Base-by-base conservation (phyloP, 345 rosid species). In the Euclidium syriacum region DNA sequence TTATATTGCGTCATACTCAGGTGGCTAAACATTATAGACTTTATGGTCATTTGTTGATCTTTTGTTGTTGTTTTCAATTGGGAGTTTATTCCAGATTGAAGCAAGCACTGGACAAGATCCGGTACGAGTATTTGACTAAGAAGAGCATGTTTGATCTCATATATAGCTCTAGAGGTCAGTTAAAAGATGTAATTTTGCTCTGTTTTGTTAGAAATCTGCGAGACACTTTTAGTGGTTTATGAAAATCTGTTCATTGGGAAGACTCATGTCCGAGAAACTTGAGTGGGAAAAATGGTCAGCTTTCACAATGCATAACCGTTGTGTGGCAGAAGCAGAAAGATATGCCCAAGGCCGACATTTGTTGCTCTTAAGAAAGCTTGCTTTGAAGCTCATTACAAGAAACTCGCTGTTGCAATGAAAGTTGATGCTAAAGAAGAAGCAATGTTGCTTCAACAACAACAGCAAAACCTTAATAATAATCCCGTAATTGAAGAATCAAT, bases 281-380 rank as follows among this genome's bases (percentile, higher is more conserved):
- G 79, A 86, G 29, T 85, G 95, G 95, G 95, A 87, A 58, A 85
- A 85, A 62, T 83, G 89, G 89, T 83, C 89, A 49, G 52, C 82
- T 7, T 83, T 83, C 65, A 75, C 82, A 34, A 2, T 17, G 2
- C 86, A 79, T 40, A 79, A 81, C 62, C 77, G 80, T 33, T 75
- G 79, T 54, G 80, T 83, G 4, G 89, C 81, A 67, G 89, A 83
- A 57, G 89, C 81, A 46, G 86, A 83, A 75, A 78, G 75, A 20
- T 77, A 73, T n/a, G n/a, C 22, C 64, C 89, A 10, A 78, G 77
- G 52, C 84, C 89, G 19, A 86, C 86, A 24, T 83, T 84, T 25
- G 89, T 83, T 62, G 89, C 89, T 18, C 82, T 79, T 58, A 83
- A 79, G 73, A 81, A 79, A 72, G 86, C 89, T 29, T 83, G 72